Evolutionary conservation across 1,284 basidiomycete species (phyloP).

Genomic region (Ceratobasidium sp.): DNA sequence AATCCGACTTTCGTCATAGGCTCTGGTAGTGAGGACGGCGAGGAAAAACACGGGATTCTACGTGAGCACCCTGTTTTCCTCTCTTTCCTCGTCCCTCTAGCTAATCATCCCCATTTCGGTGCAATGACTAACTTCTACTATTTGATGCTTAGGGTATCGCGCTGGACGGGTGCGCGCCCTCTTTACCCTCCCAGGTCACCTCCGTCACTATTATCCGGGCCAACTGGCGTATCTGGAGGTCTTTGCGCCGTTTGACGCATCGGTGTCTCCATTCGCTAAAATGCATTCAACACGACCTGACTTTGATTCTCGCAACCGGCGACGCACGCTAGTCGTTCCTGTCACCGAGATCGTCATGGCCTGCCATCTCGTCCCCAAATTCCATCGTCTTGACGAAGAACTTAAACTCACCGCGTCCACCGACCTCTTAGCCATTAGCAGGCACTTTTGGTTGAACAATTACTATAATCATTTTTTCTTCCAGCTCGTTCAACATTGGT

Average conservation of each 20-base stretch:
- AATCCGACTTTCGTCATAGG: not conserved
- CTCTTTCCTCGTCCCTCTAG: not conserved
- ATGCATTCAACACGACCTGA: conserved; percentile 6
- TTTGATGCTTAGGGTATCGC: conserved; percentile 1
- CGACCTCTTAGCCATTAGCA: not conserved
- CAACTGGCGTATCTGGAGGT: conserved; percentile 21
- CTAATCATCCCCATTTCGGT: not conserved
- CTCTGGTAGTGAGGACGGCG: not conserved
- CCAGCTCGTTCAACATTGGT: conserved; percentile 24
- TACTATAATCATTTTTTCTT: conserved; percentile 19
- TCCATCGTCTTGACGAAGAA: not conserved
- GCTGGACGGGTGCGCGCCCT: conserved; percentile 24
- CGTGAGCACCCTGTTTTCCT: not conserved
- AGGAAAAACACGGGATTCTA: conserved; percentile 8
- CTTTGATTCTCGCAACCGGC: not conserved
- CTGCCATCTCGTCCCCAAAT: conserved; percentile 18
- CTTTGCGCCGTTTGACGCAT: conserved; percentile 6
- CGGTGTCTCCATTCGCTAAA: not conserved
- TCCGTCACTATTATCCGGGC: not conserved
- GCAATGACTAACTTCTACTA: not conserved
- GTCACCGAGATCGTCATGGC: conserved; percentile 14
- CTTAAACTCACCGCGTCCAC: not conserved
- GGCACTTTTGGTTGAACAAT: conserved; percentile 16
- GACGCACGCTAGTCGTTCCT: conserved; percentile 19
- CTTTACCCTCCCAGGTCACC: conserved; percentile 24